Conservation (phyloP, 1,284 basidiomycete species). For the Ustilago hordei region DNA sequence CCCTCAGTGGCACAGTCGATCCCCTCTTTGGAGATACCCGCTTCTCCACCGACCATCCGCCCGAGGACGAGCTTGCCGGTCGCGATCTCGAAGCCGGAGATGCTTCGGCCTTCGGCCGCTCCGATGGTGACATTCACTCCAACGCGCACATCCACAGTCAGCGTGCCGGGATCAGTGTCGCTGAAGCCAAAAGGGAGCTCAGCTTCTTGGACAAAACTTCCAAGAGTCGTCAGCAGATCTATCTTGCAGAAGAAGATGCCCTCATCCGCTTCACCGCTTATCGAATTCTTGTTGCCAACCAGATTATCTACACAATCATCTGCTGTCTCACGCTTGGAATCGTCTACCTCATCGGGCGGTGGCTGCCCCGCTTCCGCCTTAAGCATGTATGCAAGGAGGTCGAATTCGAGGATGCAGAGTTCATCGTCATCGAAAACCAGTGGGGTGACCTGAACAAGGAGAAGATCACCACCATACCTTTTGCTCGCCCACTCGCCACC, state of each 20-base stretch:
- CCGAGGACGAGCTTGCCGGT: constrained; percentile 58
- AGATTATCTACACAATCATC: constrained; percentile 79
- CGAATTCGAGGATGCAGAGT: constrained; percentile 80
- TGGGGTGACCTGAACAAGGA: constrained; percentile 67
- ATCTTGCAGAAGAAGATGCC: constrained; percentile 90
- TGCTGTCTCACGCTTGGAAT: constrained; percentile 81
- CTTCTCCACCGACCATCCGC: constrained; percentile 53
- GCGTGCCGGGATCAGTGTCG: constrained; percentile 3
- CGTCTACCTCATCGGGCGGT: constrained; percentile 86
- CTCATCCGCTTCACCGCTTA: constrained; percentile 92
- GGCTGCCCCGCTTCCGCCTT: constrained; percentile 92
- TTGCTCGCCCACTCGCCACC: constrained; percentile 63
- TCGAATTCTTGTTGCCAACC: constrained; percentile 77
- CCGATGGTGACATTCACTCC: constrained; percentile 29
- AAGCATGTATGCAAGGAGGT: constrained; percentile 85
- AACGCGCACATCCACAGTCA: constrained; percentile 12
- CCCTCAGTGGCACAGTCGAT: constrained; percentile 59
- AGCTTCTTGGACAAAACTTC: constrained; percentile 65
- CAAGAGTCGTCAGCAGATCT: constrained; percentile 79
- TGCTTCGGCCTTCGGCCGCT: constrained; percentile 46
- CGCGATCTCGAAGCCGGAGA: constrained; percentile 38
- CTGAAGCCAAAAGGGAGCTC: constrained; percentile 31
- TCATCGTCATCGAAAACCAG: constrained; percentile 82
- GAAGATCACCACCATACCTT: constrained; percentile 57
- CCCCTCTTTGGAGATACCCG: constrained; percentile 66